Percentiles rank a stretch among this genome's conserved stretches.
phyloP scores from a whole-genome alignment of 1,284 basidiomycete species.

The Ceratobasidium sp. region DNA sequence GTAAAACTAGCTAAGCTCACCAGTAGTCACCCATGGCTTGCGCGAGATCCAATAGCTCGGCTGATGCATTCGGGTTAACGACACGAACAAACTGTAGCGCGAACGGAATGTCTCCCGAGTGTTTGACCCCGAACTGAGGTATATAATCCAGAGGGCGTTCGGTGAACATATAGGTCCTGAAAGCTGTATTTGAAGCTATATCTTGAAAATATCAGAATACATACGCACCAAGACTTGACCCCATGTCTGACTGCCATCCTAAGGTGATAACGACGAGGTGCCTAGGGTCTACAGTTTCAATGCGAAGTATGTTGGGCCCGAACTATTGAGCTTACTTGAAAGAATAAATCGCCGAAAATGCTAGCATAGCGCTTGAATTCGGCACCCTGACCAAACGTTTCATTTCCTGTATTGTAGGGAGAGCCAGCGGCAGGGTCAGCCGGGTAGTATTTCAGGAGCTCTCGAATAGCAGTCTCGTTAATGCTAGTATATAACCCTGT shows the following conservation, averaged over 20 bases:
- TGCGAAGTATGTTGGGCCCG: no score
- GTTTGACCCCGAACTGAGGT: not conserved
- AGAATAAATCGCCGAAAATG: slow-evolving; percentile 39
- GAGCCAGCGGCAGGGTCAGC: slow-evolving; percentile 36
- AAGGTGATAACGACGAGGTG: no score
- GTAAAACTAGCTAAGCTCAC: not conserved
- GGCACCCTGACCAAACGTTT: slow-evolving; percentile 17
- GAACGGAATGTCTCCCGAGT: slow-evolving; percentile 21
- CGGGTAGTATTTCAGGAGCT: slow-evolving; percentile 40
- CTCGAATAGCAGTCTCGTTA: slow-evolving; percentile 21
- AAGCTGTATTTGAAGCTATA: no score
- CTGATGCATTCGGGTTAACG: slow-evolving; percentile 2
- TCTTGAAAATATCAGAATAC: no score
- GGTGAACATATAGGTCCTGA: no score
- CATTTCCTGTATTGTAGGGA: slow-evolving; percentile 42
- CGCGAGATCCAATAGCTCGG: not conserved
- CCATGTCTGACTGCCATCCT: no score
- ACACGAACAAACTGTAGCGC: slow-evolving; percentile 5
- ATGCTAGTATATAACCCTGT: slow-evolving; percentile 20
- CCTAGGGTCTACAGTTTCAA: no score
- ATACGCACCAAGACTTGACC: no score
- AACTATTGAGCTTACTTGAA: slow-evolving; percentile 18
- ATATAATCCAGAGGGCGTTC: no score
- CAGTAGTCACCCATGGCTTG: slow-evolving; percentile 28
- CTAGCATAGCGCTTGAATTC: slow-evolving; percentile 37